These are phyloP conservation scores for Fusarium marasasianum DNA, from an alignment of 2,329 filamentous ascomycete species.

Conservation along the genomic window DNA sequence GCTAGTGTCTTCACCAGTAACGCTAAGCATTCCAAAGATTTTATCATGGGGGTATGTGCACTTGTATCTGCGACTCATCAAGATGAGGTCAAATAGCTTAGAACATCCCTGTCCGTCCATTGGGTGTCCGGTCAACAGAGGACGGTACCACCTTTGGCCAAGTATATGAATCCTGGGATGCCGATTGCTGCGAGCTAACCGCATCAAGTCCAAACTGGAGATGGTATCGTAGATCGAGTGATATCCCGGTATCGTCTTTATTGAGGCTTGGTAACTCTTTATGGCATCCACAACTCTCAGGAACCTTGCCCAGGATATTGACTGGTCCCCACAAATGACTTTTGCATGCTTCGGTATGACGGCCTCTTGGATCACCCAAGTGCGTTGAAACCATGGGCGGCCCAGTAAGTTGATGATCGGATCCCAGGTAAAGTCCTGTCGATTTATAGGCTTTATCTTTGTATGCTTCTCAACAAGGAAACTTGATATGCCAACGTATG, in stretches of 20 bases:
- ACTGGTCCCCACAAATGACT: neutral
- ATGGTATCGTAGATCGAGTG: fast-evolving
- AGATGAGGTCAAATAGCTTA: fast-evolving
- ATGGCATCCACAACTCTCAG: fast-evolving
- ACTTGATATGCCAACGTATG: neutral
- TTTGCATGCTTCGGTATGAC: neutral
- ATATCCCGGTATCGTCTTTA: fast-evolving
- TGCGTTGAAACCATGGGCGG: neutral
- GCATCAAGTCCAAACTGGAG: neutral
- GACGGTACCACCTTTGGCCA: fast-evolving
- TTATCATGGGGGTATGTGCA: neutral
- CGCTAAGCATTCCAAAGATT: neutral
- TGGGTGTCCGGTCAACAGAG: fast-evolving
- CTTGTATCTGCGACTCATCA: neutral
- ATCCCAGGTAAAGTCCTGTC: fast-evolving
- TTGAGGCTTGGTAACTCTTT: fast-evolving
- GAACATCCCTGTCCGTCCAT: fast-evolving
- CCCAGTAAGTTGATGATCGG: fast-evolving
- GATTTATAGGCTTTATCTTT: fast-evolving
- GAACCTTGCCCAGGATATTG: fast-evolving
- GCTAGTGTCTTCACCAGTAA: fast-evolving
- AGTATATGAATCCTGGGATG: neutral
- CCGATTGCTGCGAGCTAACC: fast-evolving
- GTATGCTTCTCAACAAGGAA: fast-evolving
- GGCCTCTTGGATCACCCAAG: neutral